Conservation (phyloP, 768 basidiomycete species). For the Postia placenta region DNA sequence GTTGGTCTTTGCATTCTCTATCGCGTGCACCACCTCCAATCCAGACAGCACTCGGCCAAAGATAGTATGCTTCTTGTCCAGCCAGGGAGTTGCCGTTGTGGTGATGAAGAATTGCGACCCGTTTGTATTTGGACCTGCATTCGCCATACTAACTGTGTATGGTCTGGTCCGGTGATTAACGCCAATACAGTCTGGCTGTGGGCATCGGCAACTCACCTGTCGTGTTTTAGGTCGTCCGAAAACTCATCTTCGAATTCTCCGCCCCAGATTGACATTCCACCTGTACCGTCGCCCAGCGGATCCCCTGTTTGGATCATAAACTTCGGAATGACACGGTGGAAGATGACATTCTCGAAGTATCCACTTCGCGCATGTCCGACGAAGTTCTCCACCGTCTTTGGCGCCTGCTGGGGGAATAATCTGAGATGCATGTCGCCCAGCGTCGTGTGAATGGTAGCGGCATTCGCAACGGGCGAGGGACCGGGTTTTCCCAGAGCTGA, state of each 20-base stretch:
- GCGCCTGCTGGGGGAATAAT: slow-evolving; percentile 86
- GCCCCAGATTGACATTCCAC: slow-evolving; percentile 88
- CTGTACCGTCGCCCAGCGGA: slow-evolving; percentile 91
- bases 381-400: slow-evolving; percentile 97
- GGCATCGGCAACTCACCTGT: slow-evolving; percentile 50
- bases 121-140: slow-evolving; percentile 85
- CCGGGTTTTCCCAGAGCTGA: slow-evolving; percentile 40
- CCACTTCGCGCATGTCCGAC: slow-evolving; percentile 85
- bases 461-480: slow-evolving; percentile 67
- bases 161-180: slow-evolving; percentile 45
- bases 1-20: slow-evolving; percentile 86
- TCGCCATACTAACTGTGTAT: slow-evolving; percentile 95
- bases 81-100: slow-evolving; percentile 88
- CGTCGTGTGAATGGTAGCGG: slow-evolving; percentile 91
- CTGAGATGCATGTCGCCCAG: slow-evolving; percentile 89
- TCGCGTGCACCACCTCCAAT: slow-evolving; percentile 83
- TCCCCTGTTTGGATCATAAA: slow-evolving; percentile 99
- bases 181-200: neutral
- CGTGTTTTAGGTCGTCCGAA: slow-evolving; percentile 81
- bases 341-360: slow-evolving; percentile 89
- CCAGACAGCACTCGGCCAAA: slow-evolving; percentile 88
- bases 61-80: slow-evolving; percentile 88
- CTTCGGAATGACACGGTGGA: slow-evolving; percentile 97
- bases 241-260: slow-evolving; percentile 92
- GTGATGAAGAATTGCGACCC: slow-evolving; percentile 99